Evolutionary conservation across 2,329 filamentous ascomycete genomes (phyloP).

Genomic region (Penicillium hordei): DNA sequence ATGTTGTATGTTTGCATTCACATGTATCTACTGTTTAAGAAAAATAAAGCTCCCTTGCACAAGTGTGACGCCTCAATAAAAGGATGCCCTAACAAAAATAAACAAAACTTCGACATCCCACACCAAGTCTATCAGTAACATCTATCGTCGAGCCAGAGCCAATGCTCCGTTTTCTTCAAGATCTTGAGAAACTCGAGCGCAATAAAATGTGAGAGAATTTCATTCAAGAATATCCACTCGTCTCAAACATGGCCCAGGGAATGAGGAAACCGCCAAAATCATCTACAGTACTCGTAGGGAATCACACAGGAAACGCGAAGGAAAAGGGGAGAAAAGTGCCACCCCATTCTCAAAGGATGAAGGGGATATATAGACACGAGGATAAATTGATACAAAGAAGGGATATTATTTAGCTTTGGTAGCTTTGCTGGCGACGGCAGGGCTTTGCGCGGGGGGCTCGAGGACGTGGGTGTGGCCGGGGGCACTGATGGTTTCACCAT

Average conservation of each 20-base stretch:
- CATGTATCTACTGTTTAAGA: background rate
- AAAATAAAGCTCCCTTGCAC: background rate
- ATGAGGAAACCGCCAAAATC: background rate
- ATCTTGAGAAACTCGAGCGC: background rate
- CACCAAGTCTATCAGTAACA: background rate
- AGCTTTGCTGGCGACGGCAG: conserved; percentile 38
- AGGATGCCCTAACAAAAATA: background rate
- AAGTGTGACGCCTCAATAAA: background rate
- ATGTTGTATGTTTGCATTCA: background rate
- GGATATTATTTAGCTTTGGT: conserved; percentile 31
- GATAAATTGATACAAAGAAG: conserved; percentile 21
- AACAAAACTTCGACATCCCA: background rate
- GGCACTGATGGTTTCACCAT: conserved; percentile 69
- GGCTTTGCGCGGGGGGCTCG: conserved; percentile 58
- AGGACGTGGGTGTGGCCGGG: conserved; percentile 81
- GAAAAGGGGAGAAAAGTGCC: conserved; percentile 4
- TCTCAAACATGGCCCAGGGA: background rate
- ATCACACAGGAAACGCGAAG: conserved; percentile 6
- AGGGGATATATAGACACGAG: conserved; percentile 22
- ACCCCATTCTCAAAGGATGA: background rate
- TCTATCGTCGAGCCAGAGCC: background rate
- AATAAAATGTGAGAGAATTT: background rate
- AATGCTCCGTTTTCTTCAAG: background rate
- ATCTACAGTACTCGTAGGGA: conserved; percentile 12
- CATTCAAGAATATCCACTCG: conserved; percentile 7